Evolutionary conservation across 2,329 filamentous ascomycete genomes (phyloP), one percentile per base, ranked within the genome.

Genomic region (Cytospora paraplurivora): DNA sequence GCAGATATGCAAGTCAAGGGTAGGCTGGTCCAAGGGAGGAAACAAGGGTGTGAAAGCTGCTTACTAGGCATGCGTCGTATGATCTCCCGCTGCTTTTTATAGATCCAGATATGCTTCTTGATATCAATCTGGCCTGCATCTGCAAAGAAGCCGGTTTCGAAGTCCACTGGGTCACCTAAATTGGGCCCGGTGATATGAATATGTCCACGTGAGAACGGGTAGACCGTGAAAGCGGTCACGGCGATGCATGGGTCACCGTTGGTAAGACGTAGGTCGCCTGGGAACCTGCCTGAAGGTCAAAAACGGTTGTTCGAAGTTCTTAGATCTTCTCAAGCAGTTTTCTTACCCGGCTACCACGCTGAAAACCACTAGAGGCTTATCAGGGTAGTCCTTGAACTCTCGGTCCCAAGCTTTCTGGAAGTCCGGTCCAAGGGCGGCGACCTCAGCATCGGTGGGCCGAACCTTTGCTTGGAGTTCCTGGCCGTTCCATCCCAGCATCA

Each of bases 81-180:
- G 59, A 88, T 81, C 71, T 88, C 85, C 3, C 88, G 84, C n/a
- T 80, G 78, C 68, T 82, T 83, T 73, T 90, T 90, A 76, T 90
- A 90, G 0, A 77, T 80, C 85, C 86, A 88, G 12, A 86, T 68
- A 13, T 84, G 81, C 68, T 81, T 84, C 71, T 82, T 82, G 34
- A 88, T 37, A 69, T 89, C 86, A n/a, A 85, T 72, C 1, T 77
- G 77, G 32, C 79, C 64, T 13, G 75, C 68, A 59, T 88, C 82
- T 5, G 74, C 79, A 37, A 89, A 78, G 72, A 81, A 87, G 8
- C 85, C 86, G 0, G 81, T 76, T 57, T 85, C 79, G 62, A 89
- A 88, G 64, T 87, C 81, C 5, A 82, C 74, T 0, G 77, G 72
- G 32, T 82, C 79, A 10, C 74, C 69, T 3, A 79, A 66, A 0